Percentiles rank a stretch among this genome's conserved stretches.
Conservation (phyloP, 2,329 filamentous ascomycete species). For the Xylariaceae sp. region DNA sequence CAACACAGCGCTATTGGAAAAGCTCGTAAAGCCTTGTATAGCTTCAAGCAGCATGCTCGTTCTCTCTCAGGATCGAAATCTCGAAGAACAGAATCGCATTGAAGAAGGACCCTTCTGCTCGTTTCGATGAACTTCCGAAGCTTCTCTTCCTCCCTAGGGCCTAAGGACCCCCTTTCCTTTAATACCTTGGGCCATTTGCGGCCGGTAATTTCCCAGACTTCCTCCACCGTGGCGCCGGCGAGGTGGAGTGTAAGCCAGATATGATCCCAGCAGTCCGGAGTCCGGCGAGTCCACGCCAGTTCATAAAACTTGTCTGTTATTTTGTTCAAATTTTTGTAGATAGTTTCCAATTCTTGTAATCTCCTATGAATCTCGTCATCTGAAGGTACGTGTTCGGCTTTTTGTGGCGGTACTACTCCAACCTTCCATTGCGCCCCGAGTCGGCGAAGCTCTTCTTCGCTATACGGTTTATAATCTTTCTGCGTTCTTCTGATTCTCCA, state of each 20-base stretch:
- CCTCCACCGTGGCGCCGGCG: constrained; percentile 15
- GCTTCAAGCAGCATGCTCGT: constrained; percentile 1
- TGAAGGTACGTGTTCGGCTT: neutral
- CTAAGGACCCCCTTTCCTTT: neutral
- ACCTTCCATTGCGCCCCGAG: neutral
- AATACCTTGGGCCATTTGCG: neutral
- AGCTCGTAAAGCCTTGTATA: constrained; percentile 1
- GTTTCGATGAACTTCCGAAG: neutral
- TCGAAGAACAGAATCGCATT: constrained; percentile 4
- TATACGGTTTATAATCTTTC: constrained; percentile 3
- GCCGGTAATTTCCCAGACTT: constrained; percentile 5
- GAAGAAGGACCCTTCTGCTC: neutral
- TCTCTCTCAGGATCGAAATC: constrained; percentile 10
- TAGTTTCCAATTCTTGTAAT: neutral
- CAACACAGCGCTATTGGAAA: constrained; percentile 21
- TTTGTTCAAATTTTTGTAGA: neutral
- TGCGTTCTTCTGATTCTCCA: neutral
- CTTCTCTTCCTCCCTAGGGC: neutral
- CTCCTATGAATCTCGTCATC: neutral
- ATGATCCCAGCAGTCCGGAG: constrained; percentile 6
- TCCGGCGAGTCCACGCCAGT: neutral
- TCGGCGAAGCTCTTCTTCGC: neutral
- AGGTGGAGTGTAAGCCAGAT: constrained; percentile 19
- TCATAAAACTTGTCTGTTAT: constrained; percentile 1
- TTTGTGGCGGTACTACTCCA: too few species aligned